These are phyloP conservation scores for Schizothecium vesticola DNA, from an alignment of 495 filamentous ascomycete species.

Conservation along the genomic window DNA sequence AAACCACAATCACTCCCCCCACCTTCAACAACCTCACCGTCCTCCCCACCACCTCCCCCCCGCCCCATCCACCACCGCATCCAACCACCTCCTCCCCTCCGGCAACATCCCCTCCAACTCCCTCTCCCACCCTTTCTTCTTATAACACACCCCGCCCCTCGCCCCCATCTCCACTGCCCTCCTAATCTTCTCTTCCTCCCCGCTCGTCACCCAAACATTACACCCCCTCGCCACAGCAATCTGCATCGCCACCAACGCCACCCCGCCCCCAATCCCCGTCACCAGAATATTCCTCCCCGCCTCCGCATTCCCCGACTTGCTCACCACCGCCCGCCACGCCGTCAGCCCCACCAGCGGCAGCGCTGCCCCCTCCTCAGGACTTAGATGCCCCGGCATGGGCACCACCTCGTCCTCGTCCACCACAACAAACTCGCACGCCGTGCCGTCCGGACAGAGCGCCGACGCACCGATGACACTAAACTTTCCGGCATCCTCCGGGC, in stretches of 20 bases:
- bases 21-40: constrained; percentile 51
- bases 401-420: constrained; percentile 69
- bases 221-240: constrained; percentile 63
- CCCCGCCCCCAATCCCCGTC: constrained; percentile 77
- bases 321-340: constrained; percentile 77
- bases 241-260: constrained; percentile 63
- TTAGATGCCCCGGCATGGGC: constrained; percentile 64
- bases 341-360: constrained; percentile 79
- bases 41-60: constrained; percentile 63
- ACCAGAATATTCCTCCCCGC: constrained; percentile 61
- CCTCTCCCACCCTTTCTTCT: constrained; percentile 62
- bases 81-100: constrained; percentile 51
- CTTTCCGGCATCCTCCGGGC: constrained; percentile 55
- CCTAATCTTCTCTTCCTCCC: constrained; percentile 58
- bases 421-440: constrained; percentile 63
- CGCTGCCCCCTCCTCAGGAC: constrained; percentile 67
- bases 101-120: constrained; percentile 55
- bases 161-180: constrained; percentile 59
- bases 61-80: constrained; percentile 70
- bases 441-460: constrained; percentile 53
- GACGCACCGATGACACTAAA: constrained; percentile 73
- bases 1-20: constrained; percentile 63
- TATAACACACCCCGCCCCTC: constrained; percentile 63
- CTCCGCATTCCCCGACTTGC: constrained; percentile 56
- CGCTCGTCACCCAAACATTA: constrained; percentile 65